Base-by-base conservation (phyloP, 2,329 filamentous ascomycete genomes). In the Botrytis byssoidea region DNA sequence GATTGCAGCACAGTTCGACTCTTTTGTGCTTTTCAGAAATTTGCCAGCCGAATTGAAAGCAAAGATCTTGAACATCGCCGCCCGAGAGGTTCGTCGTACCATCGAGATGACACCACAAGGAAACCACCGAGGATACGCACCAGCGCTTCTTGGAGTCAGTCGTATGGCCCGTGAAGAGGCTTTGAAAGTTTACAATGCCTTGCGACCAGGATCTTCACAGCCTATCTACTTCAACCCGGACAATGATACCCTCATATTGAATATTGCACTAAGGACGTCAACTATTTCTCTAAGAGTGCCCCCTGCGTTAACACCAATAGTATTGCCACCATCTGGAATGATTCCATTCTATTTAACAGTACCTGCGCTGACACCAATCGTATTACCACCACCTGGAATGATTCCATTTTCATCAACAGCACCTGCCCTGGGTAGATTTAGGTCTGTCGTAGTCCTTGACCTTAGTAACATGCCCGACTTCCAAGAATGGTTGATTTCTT, bases 361-460 rank as follows among this genome's bases (percentile, higher is more conserved):
- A 8, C 44, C 18, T 46, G 16, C 16, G 10, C 14, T 14, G 14
- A 40, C 42, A 8, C 44, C 18, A 46, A 9, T 20, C 7, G 7
- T 5, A 44, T 44, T 44, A 0, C 18, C 42, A 20, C 18, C 42
- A 42, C 4, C 42, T 44, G 42, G 1, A 46, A 20, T 9, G 12
- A 20, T 8, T 8, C 7, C 18, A 20, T 46, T 46, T 46, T 20
- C 44, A 46, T 35, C 35, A 35, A 35, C 7, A 3, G 1, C 7
- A 22, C 18, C 44, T 48, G 8, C 20, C 20, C 8, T 48, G 20
- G 8, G 22, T 48, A 22, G 46, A 48, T 10, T 10, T 48, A 4
- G 8, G 0, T 4, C 4, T 48, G 3, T 48, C 20, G 0, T 1
- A 4, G 4, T 10, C 3, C 2, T 22, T 25, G 20, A 48, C 8